Evolutionary conservation across 192 early-diverging fungal genomes (phyloP), one percentile per base, ranked within the genome.

Genomic region (Diversispora epigaea): DNA sequence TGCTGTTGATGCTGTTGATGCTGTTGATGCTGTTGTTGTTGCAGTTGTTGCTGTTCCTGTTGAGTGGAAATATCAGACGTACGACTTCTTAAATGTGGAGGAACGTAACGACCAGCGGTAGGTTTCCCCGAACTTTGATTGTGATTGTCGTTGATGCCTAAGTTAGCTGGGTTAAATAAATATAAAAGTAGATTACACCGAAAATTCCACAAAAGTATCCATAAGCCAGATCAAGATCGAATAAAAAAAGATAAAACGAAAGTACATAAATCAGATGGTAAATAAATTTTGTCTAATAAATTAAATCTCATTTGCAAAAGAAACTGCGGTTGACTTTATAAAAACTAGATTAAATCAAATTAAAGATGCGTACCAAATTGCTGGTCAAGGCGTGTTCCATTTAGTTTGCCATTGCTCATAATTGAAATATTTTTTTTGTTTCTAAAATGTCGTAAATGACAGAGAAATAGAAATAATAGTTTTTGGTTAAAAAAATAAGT

Each of bases 51-150:
- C 8, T 17, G 40, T 22, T 21, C 10, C 11, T 40, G 70, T 58
- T 55, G 43, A 15, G 25, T 32, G 25, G 25, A 32, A 32, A 32
- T 11, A 39, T 12, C 41, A 56, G 50, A 41, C n/a, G 40, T 32
- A 79, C 75, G 79, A 62, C 77, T 82, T 80, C 90, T 86, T n/a
- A 91, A 78, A 70, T 90, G 89, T 74, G 90, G 90, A 68, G 90
- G 90, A 55, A 91, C 81, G 77, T 91, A 91, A 73, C 85, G 84
- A 80, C 70, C 79, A 73, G 76, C 76, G 67, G 68, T 71, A 61
- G 76, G 62, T 41, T 55, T 75, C 73, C 73, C 73, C 60, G 58
- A 68, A 67, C 72, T 74, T 76, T 82, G 77, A 50, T 80, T 84
- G 75, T 83, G 77, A 50, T 80, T 85, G 75, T 83, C 84, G 77